These are phyloP conservation scores for Dendrothele bispora DNA, from an alignment of 768 basidiomycete species.

Conservation along the genomic window DNA sequence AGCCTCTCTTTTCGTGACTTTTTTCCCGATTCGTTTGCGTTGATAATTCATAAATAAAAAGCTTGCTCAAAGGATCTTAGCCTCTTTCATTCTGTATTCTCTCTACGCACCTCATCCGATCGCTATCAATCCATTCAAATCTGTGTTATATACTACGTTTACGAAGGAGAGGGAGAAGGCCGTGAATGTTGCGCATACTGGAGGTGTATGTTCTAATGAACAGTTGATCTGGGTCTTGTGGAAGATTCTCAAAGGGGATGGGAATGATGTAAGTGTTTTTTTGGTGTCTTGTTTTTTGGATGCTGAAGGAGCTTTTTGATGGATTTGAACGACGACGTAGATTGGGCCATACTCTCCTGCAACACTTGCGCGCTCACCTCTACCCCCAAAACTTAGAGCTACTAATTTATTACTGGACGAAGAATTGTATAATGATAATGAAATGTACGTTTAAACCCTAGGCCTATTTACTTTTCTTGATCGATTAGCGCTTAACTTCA, in stretches of 20 bases:
- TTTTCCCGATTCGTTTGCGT: too few species aligned
- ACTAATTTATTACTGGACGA: conserved; percentile 70
- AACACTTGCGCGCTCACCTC: conserved; percentile 69
- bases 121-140: conserved; percentile 79
- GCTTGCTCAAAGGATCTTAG: conserved; percentile 75
- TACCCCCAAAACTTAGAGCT: conserved; percentile 75
- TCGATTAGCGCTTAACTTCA: neutral
- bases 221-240: conserved; percentile 85
- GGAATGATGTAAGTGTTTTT: conserved; percentile 64
- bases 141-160: conserved; percentile 67
- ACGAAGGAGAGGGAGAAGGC: conserved; percentile 67
- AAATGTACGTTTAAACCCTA: conserved; percentile 51
- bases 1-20: too few species aligned
- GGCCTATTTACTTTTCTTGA: too few species aligned
- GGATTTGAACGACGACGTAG: too few species aligned
- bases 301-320: conserved; percentile 1
- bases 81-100: conserved; percentile 77
- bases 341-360: conserved; percentile 82
- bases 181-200: conserved; percentile 44
- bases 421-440: conserved; percentile 50
- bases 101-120: conserved; percentile 81
- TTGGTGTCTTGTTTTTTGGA: conserved; percentile 3
- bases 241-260: conserved; percentile 84
- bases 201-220: conserved; percentile 65
- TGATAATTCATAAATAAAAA: too few species aligned